A percentile compares a stretch with the other conserved stretches of the same genome.
Conservation (phyloP, 805 yeast species). For the Candida gorgasii region DNA sequence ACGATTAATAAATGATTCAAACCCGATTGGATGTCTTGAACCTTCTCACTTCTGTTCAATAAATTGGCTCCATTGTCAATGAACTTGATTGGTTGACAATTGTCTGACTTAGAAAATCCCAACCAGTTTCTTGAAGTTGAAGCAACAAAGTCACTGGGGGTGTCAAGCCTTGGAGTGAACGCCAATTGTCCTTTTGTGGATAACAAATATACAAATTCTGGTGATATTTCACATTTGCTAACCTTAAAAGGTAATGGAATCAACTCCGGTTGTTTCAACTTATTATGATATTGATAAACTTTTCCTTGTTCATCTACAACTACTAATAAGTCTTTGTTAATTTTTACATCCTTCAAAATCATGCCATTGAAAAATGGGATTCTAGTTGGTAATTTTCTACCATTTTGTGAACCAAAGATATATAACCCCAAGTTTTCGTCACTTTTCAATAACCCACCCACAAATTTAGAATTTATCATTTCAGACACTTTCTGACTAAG, state of each 20-base stretch:
- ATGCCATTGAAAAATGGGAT: slow-evolving; percentile 63
- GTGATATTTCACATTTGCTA: slow-evolving; percentile 45
- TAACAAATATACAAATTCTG: slow-evolving; percentile 48
- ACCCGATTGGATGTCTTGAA: slow-evolving; percentile 59
- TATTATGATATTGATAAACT: slow-evolving; percentile 60
- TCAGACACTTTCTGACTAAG: slow-evolving; percentile 26
- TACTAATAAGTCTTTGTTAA: slow-evolving; percentile 48
- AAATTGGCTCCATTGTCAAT: not conserved
- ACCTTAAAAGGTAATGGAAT: slow-evolving; percentile 31
- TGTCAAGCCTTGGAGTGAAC: slow-evolving; percentile 29
- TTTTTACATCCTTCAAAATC: slow-evolving; percentile 54
- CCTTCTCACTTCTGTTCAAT: slow-evolving; percentile 29
- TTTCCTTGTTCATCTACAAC: slow-evolving; percentile 72
- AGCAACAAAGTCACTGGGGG: slow-evolving; percentile 15
- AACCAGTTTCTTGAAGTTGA: slow-evolving; percentile 23
- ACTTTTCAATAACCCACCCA: slow-evolving; percentile 24
- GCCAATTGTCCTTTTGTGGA: slow-evolving; percentile 39
- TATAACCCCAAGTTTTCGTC: slow-evolving; percentile 33
- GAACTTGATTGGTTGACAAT: slow-evolving; percentile 13
- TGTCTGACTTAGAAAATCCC: slow-evolving; percentile 16
- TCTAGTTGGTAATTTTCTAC: slow-evolving; percentile 57
- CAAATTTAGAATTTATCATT: slow-evolving; percentile 23
- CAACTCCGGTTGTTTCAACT: slow-evolving; percentile 23
- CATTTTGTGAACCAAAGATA: slow-evolving; percentile 32
- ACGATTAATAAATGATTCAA: slow-evolving; percentile 65